Conservation (phyloP, 1,139 yeast species). For the Yamadazyma oceani region DNA sequence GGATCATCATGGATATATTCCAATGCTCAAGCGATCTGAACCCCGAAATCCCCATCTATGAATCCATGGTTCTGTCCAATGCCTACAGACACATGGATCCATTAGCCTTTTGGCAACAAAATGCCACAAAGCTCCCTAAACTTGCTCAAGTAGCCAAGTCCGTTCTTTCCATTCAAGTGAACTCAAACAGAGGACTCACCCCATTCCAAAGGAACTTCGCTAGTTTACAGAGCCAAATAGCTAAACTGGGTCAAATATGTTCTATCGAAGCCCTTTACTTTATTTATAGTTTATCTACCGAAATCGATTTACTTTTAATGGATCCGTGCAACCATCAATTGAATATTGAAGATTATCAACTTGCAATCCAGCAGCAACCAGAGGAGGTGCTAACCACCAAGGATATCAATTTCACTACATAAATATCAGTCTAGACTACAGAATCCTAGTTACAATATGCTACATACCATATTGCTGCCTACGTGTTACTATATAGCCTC, state of each 20-base stretch:
- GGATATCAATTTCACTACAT: neutral
- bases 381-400: neutral
- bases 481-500: no score
- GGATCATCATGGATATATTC: constrained; percentile 26
- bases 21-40: constrained; percentile 29
- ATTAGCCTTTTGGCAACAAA: constrained; percentile 22
- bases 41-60: constrained; percentile 26
- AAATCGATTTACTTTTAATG: constrained; percentile 21
- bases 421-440: neutral
- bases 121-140: constrained; percentile 17
- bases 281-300: constrained; percentile 20
- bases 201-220: constrained; percentile 15
- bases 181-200: constrained; percentile 17
- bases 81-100: constrained; percentile 7
- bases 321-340: neutral
- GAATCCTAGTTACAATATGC: neutral
- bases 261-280: constrained; percentile 19
- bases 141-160: constrained; percentile 17
- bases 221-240: neutral
- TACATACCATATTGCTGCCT: no score
- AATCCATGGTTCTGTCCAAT: constrained; percentile 21
- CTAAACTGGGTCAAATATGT: constrained; percentile 17
- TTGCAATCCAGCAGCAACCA: neutral
- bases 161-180: constrained; percentile 19
- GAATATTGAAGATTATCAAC: neutral